Evolutionary conservation across 2,329 filamentous ascomycete genomes (phyloP).

Genomic region (Aspergillus ochraceus): DNA sequence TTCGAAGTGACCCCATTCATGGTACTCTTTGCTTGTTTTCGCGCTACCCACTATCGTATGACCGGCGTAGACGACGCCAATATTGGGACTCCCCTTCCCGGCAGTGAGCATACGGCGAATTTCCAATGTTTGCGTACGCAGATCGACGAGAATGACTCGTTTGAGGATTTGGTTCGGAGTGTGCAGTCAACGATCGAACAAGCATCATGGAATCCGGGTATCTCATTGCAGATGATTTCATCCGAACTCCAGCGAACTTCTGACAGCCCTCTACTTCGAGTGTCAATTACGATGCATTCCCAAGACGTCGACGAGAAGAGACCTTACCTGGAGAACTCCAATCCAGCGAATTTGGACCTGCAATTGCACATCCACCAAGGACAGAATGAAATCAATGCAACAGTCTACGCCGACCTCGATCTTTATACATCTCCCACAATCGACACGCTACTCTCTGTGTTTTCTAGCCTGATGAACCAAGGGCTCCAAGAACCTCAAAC

Average conservation of each 20-base stretch:
- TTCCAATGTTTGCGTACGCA: slow-evolving; percentile 5
- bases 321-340: background rate
- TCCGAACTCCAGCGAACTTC: background rate
- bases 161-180: background rate
- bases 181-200: background rate
- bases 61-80: slow-evolving; percentile 3
- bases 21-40: slow-evolving; percentile 2
- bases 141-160: background rate
- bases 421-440: slow-evolving; percentile 1
- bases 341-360: slow-evolving; percentile 2
- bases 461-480: background rate
- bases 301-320: background rate
- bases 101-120: background rate
- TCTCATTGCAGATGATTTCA: slow-evolving; percentile 1
- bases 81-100: slow-evolving; percentile 1
- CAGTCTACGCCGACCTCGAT: background rate
- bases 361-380: slow-evolving; percentile 5
- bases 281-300: background rate
- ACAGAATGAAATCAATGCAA: background rate
- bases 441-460: background rate
- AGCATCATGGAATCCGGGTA: background rate
- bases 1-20: slow-evolving; percentile 1
- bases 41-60: slow-evolving; percentile 10
- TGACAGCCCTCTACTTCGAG: slow-evolving; percentile 4
- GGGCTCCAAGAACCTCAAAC: background rate